Conservation (phyloP, 2,329 filamentous ascomycete genomes). For the Hortaea werneckii region DNA sequence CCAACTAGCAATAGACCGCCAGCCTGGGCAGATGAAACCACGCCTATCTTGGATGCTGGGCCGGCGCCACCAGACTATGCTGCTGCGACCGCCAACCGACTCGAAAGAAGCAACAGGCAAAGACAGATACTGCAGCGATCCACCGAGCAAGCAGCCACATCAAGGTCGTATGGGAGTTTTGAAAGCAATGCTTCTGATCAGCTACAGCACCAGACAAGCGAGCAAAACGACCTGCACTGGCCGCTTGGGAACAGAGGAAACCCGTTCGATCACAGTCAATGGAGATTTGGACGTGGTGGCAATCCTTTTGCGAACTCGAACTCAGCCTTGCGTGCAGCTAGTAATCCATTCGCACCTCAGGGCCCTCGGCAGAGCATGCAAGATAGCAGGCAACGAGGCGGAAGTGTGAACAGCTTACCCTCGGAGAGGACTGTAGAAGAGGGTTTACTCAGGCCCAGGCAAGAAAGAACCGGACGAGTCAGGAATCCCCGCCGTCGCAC, state of each 20-base stretch:
- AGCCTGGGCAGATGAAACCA: slow-evolving; percentile 8
- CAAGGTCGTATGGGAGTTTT: not conserved
- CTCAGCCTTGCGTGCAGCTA: not conserved
- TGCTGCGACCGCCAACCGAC: slow-evolving; percentile 9
- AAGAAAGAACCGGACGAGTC: too few relatives aligned
- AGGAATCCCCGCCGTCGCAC: not conserved
- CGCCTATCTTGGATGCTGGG: slow-evolving; percentile 6
- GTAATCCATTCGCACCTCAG: not conserved
- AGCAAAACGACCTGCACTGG: slow-evolving; percentile 1
- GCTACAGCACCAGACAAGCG: not conserved
- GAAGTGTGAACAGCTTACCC: not conserved
- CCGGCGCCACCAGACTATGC: slow-evolving; percentile 20
- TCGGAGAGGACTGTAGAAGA: not conserved
- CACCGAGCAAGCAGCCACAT: not conserved
- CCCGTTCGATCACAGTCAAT: slow-evolving; percentile 1
- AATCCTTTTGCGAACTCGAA: not conserved
- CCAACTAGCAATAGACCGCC: slow-evolving; percentile 5
- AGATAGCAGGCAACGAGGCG: not conserved
- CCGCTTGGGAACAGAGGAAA: slow-evolving; percentile 3
- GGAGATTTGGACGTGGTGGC: slow-evolving; percentile 1
- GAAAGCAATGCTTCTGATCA: not conserved
- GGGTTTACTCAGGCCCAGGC: too few relatives aligned
- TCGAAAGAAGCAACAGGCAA: not conserved
- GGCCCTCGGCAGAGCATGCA: not conserved
- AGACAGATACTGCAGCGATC: not conserved